Conservation (phyloP, 345 rosid genomes). For the Hibiscus mutabilis region DNA sequence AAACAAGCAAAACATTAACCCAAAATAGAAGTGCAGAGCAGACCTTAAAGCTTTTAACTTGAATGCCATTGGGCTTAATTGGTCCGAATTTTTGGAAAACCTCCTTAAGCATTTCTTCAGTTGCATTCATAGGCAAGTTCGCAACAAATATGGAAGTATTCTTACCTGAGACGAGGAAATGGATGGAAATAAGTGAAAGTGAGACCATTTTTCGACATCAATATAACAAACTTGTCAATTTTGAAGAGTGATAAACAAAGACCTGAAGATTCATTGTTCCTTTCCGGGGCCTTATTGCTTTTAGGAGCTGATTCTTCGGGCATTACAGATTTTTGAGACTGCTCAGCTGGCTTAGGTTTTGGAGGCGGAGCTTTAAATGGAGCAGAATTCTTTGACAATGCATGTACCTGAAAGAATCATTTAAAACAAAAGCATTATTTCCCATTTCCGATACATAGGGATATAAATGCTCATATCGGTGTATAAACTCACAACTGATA, state of each 20-base stretch:
- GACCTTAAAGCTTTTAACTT: constrained; percentile 66
- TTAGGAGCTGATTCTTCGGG: constrained; percentile 21
- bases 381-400: constrained; percentile 26
- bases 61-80: constrained; percentile 48
- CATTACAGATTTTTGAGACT: constrained; percentile 12
- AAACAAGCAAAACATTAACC: background rate
- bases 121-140: constrained; percentile 55
- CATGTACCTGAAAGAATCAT: constrained; percentile 34
- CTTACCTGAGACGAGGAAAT: constrained; percentile 31
- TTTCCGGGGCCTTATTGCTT: constrained; percentile 23
- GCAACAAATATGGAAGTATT: constrained; percentile 54
- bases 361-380: constrained; percentile 36
- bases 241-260: background rate
- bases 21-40: background rate
- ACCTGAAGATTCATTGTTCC: constrained; percentile 33
- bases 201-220: background rate
- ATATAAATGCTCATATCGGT: background rate
- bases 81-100: constrained; percentile 43
- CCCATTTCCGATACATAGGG: background rate
- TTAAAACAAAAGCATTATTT: background rate
- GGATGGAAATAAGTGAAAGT: background rate
- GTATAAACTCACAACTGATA: constrained; percentile 45
- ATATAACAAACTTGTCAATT: background rate
- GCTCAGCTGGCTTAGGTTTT: constrained; percentile 32
- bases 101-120: constrained; percentile 33